phyloP scores from a whole-genome alignment of 1,284 basidiomycete genomes.

The Megacollybia platyphylla region DNA sequence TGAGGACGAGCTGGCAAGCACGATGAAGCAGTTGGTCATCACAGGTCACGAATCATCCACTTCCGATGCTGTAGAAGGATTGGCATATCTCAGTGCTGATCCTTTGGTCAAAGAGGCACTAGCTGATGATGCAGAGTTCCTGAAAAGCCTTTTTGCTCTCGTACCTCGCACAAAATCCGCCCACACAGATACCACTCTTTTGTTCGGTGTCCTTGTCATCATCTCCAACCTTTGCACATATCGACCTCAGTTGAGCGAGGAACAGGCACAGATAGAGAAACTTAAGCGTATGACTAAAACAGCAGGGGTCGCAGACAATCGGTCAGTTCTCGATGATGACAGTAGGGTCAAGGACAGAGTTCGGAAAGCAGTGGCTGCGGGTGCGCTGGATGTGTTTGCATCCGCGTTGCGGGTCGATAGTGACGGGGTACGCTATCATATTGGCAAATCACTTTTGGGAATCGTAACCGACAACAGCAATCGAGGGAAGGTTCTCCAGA shows the following conservation, averaged over 20 bases:
- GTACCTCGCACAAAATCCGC: constrained; percentile 35
- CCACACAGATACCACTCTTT: constrained; percentile 29
- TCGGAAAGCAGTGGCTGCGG: constrained; percentile 41
- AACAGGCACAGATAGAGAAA: constrained; percentile 72
- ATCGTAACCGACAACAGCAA: constrained; percentile 69
- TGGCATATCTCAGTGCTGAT: constrained; percentile 69
- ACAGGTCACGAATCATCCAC: constrained; percentile 25
- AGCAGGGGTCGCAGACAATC: constrained; percentile 17
- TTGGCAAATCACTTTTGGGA: constrained; percentile 51
- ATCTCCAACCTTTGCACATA: constrained; percentile 65
- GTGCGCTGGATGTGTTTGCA: constrained; percentile 51
- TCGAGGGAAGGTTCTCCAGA: constrained; percentile 71
- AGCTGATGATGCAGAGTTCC: constrained; percentile 39
- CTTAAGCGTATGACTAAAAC: constrained; percentile 61
- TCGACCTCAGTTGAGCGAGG: constrained; percentile 57
- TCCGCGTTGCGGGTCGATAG: constrained; percentile 47
- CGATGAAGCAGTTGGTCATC: constrained; percentile 48
- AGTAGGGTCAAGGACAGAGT: constrained; percentile 50
- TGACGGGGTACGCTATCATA: constrained; percentile 32
- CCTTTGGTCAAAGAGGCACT: constrained; percentile 56
- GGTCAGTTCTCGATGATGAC: constrained; percentile 41
- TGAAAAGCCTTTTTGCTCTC: constrained; percentile 49
- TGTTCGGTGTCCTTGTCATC: constrained; percentile 70
- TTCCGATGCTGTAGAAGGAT: constrained; percentile 65
- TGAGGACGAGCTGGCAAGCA: constrained; percentile 35